A percentile compares a stretch with the other conserved stretches of the same genome.
Evolutionary conservation across 2,329 filamentous ascomycete genomes (phyloP).

Genomic region (Paraconiothyrium sp.): DNA sequence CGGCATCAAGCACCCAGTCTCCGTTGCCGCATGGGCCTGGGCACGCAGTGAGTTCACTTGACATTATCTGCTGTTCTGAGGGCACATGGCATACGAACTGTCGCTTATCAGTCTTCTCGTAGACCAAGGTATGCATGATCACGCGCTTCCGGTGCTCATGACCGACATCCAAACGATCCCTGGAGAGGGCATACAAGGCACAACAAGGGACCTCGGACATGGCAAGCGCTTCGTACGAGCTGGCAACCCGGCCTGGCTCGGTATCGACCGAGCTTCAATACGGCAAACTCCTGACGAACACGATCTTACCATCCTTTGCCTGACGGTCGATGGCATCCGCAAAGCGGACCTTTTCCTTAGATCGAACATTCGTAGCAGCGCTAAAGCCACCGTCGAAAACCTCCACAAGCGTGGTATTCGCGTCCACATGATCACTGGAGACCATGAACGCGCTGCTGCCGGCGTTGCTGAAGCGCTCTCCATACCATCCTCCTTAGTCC

Average conservation of each 20-base stretch:
- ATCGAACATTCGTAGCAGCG: constrained; percentile 59
- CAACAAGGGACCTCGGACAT: constrained; percentile 24
- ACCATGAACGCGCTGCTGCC: constrained; percentile 61
- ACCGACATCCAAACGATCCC: constrained; percentile 49
- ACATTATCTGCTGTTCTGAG: not conserved
- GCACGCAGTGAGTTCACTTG: constrained; percentile 12
- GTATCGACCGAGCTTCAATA: constrained; percentile 23
- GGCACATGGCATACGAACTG: not conserved
- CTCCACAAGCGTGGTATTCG: constrained; percentile 60
- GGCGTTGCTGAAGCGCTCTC: constrained; percentile 53
- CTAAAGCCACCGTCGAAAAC: constrained; percentile 61
- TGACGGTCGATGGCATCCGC: constrained; percentile 46
- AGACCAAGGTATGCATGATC: constrained; percentile 35
- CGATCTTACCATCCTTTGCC: constrained; percentile 47
- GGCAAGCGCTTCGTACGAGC: constrained; percentile 46
- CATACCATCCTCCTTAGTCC: constrained; percentile 53
- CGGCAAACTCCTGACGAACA: constrained; percentile 29
- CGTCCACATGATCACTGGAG: constrained; percentile 67
- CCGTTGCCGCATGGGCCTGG: constrained; percentile 57
- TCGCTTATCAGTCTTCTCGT: not conserved
- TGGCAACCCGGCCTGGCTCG: constrained; percentile 61
- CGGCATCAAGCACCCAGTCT: constrained; percentile 63
- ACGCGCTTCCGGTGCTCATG: constrained; percentile 23
- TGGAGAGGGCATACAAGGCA: constrained; percentile 57
- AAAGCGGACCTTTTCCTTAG: constrained; percentile 62